A percentile compares a stretch with the other conserved stretches of the same genome.
phyloP scores from a whole-genome alignment of 139 green algal species.

The Chlamydomonas urium region DNA sequence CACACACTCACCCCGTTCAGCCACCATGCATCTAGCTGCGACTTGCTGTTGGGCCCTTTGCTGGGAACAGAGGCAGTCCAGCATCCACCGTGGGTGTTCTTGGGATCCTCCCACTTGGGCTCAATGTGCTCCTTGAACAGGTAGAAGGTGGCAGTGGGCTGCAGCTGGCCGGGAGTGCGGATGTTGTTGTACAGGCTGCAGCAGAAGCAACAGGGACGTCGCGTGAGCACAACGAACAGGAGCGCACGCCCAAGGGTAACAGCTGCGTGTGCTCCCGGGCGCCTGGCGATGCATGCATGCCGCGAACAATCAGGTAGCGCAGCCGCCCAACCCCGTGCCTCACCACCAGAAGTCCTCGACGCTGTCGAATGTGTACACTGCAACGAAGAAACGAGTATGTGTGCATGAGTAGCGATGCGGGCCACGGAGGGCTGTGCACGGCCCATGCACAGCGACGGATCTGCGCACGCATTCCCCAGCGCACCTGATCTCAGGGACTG shows the following conservation, averaged over 20 bases:
- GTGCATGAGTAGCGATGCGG: no score
- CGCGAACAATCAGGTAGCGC: no score
- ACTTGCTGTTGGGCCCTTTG: conserved; percentile 52
- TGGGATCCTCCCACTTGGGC: conserved; percentile 98
- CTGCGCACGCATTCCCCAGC: no score
- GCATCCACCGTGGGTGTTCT: conserved; percentile 81
- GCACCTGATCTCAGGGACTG: conserved; percentile 41
- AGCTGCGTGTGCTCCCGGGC: no score
- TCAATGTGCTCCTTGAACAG: conserved; percentile 96
- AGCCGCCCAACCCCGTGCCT: no score
- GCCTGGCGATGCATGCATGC: background rate
- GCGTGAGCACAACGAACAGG: background rate
- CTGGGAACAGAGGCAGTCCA: conserved; percentile 80
- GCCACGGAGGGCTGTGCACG: background rate
- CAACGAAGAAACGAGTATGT: no score
- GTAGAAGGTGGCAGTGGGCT: conserved; percentile 84
- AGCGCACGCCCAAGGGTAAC: background rate
- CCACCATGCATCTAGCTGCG: conserved; percentile 88
- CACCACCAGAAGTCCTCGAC: conserved; percentile 99
- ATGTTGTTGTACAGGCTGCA: conserved; percentile 99
- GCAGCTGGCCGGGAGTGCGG: conserved; percentile 81
- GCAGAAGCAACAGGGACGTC: background rate
- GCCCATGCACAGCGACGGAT: background rate
- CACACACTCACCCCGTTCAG: conserved; percentile 68
- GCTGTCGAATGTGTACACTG: conserved; percentile 93